A percentile compares a stretch with the other conserved stretches of the same genome.
phyloP scores from a whole-genome alignment of 2,329 filamentous ascomycete species.

The Cercospora nicotianae region DNA sequence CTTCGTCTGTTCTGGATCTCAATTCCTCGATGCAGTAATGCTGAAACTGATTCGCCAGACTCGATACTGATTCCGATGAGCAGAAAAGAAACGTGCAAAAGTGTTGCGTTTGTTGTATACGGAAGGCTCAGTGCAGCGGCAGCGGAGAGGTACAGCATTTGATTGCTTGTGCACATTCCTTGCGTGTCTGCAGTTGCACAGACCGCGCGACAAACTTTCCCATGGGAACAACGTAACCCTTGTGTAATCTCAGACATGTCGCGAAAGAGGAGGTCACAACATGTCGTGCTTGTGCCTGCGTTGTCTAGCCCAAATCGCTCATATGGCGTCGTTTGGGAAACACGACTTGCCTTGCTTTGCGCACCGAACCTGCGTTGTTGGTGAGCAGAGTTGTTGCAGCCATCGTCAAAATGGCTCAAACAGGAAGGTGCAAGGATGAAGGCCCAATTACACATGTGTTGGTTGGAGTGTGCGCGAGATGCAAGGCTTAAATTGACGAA shows the following conservation, averaged over 20 bases:
- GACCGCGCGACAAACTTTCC: conserved; percentile 12
- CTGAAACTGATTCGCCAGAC: not conserved
- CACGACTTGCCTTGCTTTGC: not conserved
- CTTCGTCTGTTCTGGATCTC: too few species aligned
- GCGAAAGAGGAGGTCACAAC: not conserved
- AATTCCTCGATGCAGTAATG: not conserved
- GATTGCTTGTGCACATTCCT: conserved; percentile 10
- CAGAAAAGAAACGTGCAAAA: not conserved
- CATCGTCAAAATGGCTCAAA: not conserved
- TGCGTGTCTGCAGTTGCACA: conserved; percentile 9
- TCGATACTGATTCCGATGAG: not conserved
- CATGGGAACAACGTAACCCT: not conserved
- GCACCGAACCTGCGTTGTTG: not conserved
- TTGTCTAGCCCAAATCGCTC: not conserved
- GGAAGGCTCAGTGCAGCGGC: not conserved
- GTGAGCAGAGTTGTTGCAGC: not conserved
- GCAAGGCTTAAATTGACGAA: not conserved
- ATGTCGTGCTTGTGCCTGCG: conserved; percentile 2
- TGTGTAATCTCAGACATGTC: conserved; percentile 4
- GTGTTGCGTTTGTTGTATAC: not conserved
- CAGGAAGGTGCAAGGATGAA: not conserved
- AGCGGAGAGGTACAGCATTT: not conserved
- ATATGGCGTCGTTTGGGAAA: not conserved
- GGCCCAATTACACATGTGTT: not conserved
- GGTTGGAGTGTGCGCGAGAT: not conserved